Evolutionary conservation across 2,329 filamentous ascomycete species (phyloP), one percentile per base, ranked within the genome.

Genomic region (Pyrenophora graminea): DNA sequence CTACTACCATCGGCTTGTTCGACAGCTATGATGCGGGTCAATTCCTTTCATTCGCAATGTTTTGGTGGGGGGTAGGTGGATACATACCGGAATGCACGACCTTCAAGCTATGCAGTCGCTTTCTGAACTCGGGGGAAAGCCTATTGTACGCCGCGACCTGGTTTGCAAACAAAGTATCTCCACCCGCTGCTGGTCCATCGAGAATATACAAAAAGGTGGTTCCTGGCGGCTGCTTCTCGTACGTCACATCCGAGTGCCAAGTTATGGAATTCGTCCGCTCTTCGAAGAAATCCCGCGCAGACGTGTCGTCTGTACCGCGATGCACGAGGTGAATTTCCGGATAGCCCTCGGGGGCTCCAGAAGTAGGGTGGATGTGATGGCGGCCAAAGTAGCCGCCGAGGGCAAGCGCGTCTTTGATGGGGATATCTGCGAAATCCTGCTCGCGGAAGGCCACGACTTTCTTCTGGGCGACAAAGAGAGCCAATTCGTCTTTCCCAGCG

Each of bases 161-260:
- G 68, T 95, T 88, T 39, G 81, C 85, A 65, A 96, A 96, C 3
- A 95, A 77, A 0, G 91, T 96, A 69, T 96, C 91, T 40, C 91
- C 92, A 31, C 91, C 91, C 0, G 84, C 86, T 33, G 83, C 79
- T 1, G 91, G 91, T 38, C 84, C 86, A 68, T 96, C 91, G n/a
- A 97, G 82, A 42, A 91, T 80, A 69, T 95, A 96, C 31, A 96
- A 75, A 74, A 96, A 95, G 0, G 92, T 96, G 0, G 91, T 96
- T 25, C 91, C 90, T 0, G 92, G 91, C 1, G 92, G 91, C 75
- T 97, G 91, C 60, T 83, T 78, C 77, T 96, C 92, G 69, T 95
- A 96, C 0, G 88, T 89, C 1, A 96, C 87, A 61, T 96, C 91
- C 0, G 86, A 89, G 76, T 96, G 91, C 91, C 91, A 96, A 6